These are phyloP conservation scores for Grosmannia serpens DNA, from an alignment of 2,329 filamentous ascomycete species.

Conservation along the genomic window DNA sequence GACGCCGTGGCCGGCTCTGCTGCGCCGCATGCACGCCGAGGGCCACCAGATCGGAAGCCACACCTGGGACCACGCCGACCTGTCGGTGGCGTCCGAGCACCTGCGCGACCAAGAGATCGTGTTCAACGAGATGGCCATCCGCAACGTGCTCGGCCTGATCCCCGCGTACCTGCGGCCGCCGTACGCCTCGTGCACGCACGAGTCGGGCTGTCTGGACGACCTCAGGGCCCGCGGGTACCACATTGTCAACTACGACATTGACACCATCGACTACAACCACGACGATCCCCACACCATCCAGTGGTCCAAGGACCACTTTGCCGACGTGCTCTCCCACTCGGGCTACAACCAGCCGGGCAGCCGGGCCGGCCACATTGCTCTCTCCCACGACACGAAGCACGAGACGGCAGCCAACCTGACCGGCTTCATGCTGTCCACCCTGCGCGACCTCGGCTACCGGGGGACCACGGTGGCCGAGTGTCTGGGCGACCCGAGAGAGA, in stretches of 20 bases:
- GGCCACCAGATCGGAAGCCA: conserved; percentile 38
- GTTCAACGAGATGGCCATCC: conserved; percentile 32
- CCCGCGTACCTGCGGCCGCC: conserved; percentile 33
- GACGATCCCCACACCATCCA: conserved; percentile 21
- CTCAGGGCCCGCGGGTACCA: conserved; percentile 23
- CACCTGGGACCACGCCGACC: conserved; percentile 28
- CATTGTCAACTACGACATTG: conserved; percentile 24
- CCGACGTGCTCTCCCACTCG: conserved; percentile 14
- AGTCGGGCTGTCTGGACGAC: conserved; percentile 17
- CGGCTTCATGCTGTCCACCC: conserved; percentile 28
- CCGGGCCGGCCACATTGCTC: conserved; percentile 29
- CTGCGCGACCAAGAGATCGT: conserved; percentile 27
- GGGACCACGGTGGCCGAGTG: conserved; percentile 45
- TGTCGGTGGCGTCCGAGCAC: conserved; percentile 22
- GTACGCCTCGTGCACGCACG: conserved; percentile 27
- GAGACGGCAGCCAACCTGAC: conserved; percentile 33
- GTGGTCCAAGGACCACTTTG: conserved; percentile 20
- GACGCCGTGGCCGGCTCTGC: conserved; percentile 30
- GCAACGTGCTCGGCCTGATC: conserved; percentile 28
- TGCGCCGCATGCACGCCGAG: conserved; percentile 29
- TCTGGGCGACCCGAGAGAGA: conserved; percentile 34
- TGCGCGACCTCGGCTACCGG: conserved; percentile 28
- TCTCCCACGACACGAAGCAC: conserved; percentile 39
- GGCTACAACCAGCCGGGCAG: conserved; percentile 8
- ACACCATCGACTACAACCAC: conserved; percentile 23